Base-by-base conservation (phyloP, 352 stramenopile genomes). In the Pilasporangium apinafurcum region DNA sequence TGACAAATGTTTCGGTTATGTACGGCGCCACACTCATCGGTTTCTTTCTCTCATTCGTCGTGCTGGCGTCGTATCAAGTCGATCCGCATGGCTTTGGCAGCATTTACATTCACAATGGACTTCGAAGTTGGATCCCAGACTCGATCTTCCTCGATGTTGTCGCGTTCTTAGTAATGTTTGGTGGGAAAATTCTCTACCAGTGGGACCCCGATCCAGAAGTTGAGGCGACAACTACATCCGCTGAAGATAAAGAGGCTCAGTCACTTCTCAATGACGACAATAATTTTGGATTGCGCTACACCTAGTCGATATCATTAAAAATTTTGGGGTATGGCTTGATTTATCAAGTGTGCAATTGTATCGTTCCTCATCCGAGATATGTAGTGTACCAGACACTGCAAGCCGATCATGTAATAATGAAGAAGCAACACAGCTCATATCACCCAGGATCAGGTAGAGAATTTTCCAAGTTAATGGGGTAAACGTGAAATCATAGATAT, bases 161-260 rank as follows among this genome's bases (percentile, higher is more conserved):
- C 29, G 70, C 76, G 7, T 92, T 86, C 51, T 17, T 77, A 14
- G 65, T 75, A 12, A 72, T 90, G 21, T 65, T 87, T 37, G 63
- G 65, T 5, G 77, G 77, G 18, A 87, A 87, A 41, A 50, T 83
- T 10, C 55, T 93, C 28, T 92, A 81, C 48, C 77, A 89, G 39
- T 94, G 79, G 82, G 75, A 94, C 32, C 51, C 71, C 3, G 74
- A 88, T 53, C 77, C 74, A 35, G 74, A 84, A 14, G 75, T 84
- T 25, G 72, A 92, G 55, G 79, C 79, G 20, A 92, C 77, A 20
- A 94, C 82, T 21, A 71, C 69, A 36, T 92, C 79, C 10, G 82
- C 79, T 8, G 82, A 89, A 32, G 82, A 94, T 44, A 93, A 93
- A 51, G 82, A 93, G 44, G 73, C 75, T 7, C 72, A 77, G 53